phyloP scores from a whole-genome alignment of 805 yeast species.

The Saccharomycopsis vini region DNA sequence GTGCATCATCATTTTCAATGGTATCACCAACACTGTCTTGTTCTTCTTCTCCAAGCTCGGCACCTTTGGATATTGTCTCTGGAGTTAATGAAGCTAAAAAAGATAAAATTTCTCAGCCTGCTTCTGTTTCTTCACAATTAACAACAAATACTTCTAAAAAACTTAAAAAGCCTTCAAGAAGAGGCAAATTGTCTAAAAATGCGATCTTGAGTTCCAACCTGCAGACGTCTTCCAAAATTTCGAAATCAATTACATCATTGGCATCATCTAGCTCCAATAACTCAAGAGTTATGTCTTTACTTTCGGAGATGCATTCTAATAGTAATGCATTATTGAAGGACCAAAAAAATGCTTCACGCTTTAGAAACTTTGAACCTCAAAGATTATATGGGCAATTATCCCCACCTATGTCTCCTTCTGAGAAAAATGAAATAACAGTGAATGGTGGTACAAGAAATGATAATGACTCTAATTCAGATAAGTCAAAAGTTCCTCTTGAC shows the following conservation, averaged over 20 bases:
- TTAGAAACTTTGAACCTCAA: slow-evolving; percentile 5
- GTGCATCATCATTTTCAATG: neutral
- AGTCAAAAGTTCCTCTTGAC: no score
- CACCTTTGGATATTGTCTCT: neutral
- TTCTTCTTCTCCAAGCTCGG: neutral
- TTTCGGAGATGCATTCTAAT: neutral
- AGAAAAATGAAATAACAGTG: no score
- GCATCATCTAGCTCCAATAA: neutral
- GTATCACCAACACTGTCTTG: neutral
- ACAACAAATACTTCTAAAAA: neutral
- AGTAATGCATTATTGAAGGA: neutral
- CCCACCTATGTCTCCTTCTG: slow-evolving; percentile 11
- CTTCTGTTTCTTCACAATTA: neutral
- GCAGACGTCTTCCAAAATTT: neutral
- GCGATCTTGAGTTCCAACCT: no score
- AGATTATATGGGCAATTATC: slow-evolving; percentile 10
- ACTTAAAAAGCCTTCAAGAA: neutral
- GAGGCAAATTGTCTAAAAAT: neutral
- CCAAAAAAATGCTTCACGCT: neutral
- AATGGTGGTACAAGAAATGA: no score
- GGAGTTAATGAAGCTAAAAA: neutral
- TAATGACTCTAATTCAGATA: no score
- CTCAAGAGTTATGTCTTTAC: neutral
- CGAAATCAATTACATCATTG: neutral
- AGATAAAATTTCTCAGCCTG: neutral